Evolutionary conservation across 768 basidiomycete genomes (phyloP).

Genomic region (Agrocybe praecox): DNA sequence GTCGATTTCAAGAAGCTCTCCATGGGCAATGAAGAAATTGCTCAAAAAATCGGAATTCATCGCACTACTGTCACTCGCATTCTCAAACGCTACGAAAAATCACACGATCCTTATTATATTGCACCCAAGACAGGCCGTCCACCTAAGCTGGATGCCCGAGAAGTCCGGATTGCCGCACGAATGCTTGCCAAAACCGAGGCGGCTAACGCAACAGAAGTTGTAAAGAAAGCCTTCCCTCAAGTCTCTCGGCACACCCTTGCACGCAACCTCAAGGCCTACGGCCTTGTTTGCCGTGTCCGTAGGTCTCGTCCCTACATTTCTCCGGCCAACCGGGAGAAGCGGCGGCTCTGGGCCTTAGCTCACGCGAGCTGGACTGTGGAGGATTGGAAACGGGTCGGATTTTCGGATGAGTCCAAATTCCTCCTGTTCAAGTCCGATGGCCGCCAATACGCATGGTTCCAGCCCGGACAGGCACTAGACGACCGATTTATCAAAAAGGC

Average conservation of each 20-base stretch:
- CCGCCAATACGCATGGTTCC: slow-evolving; percentile 28
- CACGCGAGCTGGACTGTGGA: slow-evolving; percentile 25
- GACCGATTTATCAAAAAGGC: slow-evolving; percentile 22
- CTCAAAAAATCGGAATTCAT: not conserved
- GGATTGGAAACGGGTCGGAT: slow-evolving; percentile 29
- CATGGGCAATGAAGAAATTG: not conserved
- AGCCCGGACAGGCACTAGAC: slow-evolving; percentile 25
- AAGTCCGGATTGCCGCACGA: not conserved
- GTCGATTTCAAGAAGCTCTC: not conserved
- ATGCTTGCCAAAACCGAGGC: slow-evolving; percentile 5
- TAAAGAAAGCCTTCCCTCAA: not conserved
- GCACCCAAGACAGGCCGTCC: too few species aligned
- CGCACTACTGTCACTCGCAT: slow-evolving; percentile 3
- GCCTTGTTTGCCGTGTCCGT: not conserved
- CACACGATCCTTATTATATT: not conserved
- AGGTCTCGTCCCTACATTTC: slow-evolving; percentile 3
- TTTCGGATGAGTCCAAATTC: slow-evolving; percentile 33
- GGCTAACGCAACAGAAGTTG: not conserved
- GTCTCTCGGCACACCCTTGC: not conserved
- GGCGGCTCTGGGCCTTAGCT: not conserved
- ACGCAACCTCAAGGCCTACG: not conserved
- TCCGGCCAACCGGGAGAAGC: slow-evolving; percentile 17
- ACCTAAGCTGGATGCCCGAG: too few species aligned
- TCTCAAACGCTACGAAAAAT: not conserved
- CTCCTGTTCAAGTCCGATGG: slow-evolving; percentile 34